A percentile compares a stretch with the other conserved stretches of the same genome.
phyloP scores from a whole-genome alignment of 352 stramenopile genomes.

The Globisporangium rhizosaccharum region DNA sequence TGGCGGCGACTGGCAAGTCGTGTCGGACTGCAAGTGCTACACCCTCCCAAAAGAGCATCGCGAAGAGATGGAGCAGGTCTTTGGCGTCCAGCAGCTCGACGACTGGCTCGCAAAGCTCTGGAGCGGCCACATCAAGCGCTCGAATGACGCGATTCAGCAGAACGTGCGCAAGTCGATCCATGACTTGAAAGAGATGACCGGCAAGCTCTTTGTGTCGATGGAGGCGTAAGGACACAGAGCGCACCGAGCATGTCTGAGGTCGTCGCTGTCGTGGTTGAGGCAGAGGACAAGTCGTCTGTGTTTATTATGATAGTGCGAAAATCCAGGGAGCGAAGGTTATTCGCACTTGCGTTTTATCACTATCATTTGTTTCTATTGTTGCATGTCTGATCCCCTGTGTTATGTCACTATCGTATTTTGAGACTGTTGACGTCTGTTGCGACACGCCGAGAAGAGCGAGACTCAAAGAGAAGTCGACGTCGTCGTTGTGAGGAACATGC shows the following conservation, averaged over 20 bases:
- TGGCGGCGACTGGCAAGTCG: conserved; percentile 59
- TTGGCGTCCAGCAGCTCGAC: conserved; percentile 56
- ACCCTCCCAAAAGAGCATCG: conserved; percentile 54
- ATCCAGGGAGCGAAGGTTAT: no score
- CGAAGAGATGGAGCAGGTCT: conserved; percentile 50
- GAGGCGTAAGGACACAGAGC: not conserved
- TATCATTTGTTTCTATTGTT: not conserved
- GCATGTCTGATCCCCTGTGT: not conserved
- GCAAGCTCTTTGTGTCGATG: conserved; percentile 41
- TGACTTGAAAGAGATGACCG: conserved; percentile 51
- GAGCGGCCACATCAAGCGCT: conserved; percentile 24
- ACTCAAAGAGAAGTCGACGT: not conserved
- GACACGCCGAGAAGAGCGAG: no score
- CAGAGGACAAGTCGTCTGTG: no score
- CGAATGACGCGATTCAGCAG: conserved; percentile 25
- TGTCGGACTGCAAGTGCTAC: conserved; percentile 55
- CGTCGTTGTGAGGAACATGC: not conserved
- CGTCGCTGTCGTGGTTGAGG: not conserved
- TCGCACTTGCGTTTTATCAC: not conserved
- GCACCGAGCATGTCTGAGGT: not conserved
- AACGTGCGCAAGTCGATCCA: conserved; percentile 56
- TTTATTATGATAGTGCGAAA: no score
- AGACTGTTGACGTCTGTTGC: not conserved
- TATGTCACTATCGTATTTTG: not conserved
- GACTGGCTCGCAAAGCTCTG: conserved; percentile 63